phyloP scores from a whole-genome alignment of 2,329 filamentous ascomycete genomes.

The Fusarium pseudonygamai region DNA sequence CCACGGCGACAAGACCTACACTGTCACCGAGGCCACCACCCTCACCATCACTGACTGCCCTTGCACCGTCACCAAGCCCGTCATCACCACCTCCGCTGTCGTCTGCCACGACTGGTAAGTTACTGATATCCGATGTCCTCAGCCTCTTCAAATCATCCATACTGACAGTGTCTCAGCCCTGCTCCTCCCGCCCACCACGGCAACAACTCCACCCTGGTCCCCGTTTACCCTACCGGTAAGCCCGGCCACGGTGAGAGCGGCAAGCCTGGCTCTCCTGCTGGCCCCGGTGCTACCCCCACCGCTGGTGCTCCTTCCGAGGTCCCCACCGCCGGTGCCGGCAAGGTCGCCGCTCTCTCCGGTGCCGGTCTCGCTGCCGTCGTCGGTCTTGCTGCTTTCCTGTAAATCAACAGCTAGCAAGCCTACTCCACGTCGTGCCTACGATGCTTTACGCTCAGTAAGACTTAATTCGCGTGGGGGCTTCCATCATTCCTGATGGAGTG shows the following conservation, averaged over 20 bases:
- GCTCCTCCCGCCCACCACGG: constrained; percentile 43
- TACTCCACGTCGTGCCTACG: constrained; percentile 52
- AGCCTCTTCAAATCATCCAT: constrained; percentile 1
- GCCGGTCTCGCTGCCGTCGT: constrained; percentile 69
- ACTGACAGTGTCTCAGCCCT: constrained; percentile 34
- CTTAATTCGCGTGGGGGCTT: constrained; percentile 50
- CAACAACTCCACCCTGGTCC: constrained; percentile 50
- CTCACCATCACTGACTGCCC: constrained; percentile 78
- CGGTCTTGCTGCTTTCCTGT: constrained; percentile 68
- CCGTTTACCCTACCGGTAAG: constrained; percentile 31
- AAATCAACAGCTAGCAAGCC: constrained; percentile 55
- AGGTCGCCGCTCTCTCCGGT: constrained; percentile 65
- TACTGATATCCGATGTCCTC: neutral
- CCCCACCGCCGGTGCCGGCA: constrained; percentile 65
- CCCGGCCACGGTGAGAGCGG: constrained; percentile 16
- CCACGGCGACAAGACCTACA: constrained; percentile 74
- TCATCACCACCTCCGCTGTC: constrained; percentile 62
- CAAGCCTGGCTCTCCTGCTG: constrained; percentile 2
- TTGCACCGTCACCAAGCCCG: constrained; percentile 72
- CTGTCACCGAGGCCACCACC: constrained; percentile 73
- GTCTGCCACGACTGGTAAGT: constrained; percentile 65
- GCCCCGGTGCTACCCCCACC: constrained; percentile 43
- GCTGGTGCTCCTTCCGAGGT: constrained; percentile 49
- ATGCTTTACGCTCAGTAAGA: constrained; percentile 55
- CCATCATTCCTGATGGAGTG: constrained; percentile 49